Evolutionary conservation across 768 basidiomycete species (phyloP), one percentile per base, ranked within the genome.

Genomic region (Inosperma sp.): DNA sequence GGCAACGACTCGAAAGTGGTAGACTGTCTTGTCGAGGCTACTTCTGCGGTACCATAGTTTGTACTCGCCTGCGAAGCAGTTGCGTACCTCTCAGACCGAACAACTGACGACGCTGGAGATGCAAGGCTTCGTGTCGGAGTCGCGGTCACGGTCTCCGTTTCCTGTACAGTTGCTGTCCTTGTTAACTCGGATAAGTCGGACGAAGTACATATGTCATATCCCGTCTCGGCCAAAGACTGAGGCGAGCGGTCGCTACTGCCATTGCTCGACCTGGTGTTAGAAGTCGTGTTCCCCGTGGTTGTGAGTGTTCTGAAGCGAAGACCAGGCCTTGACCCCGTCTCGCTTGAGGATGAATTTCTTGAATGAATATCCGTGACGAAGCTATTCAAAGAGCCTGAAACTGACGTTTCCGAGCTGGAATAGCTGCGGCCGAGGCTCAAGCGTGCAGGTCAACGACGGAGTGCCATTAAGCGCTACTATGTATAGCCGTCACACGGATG

Each of bases 181-280:
- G 71, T 68, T 25, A 73, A 52, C 29, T 71, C 71, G 13, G 72
- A 75, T 21, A 79, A 59, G 55, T 80, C 78, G 6, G 78, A 80
- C 7, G 78, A 78, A 2, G 65, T 67, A 55, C 78, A 81, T 13
- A 81, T 62, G 55, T 81, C 77, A 56, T 79, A 79, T 12, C 78
- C 78, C 17, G 75, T 78, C 59, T 78, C 75, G 56, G 71, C 72
- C 13, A 72, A 73, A 14, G 70, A 68, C 14, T 65, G 66, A 0
- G 66, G 70, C 13, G 69, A 73, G 14, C 68, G 59, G 19, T 49
- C 56, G 27, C 54, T 57, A 31, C 54, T 52, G 14, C 54, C 58
- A 31, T 57, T 59, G 42, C 60, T 58, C 7, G 56, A 39, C 29
- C 51, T 56, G n/a, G n/a, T n/a, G n/a, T n/a, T n/a, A n/a, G n/a